A percentile compares a stretch with the other conserved stretches of the same genome.
Evolutionary conservation across 805 yeast genomes (phyloP).

Genomic region (Lipomyces spencermartinsiae): DNA sequence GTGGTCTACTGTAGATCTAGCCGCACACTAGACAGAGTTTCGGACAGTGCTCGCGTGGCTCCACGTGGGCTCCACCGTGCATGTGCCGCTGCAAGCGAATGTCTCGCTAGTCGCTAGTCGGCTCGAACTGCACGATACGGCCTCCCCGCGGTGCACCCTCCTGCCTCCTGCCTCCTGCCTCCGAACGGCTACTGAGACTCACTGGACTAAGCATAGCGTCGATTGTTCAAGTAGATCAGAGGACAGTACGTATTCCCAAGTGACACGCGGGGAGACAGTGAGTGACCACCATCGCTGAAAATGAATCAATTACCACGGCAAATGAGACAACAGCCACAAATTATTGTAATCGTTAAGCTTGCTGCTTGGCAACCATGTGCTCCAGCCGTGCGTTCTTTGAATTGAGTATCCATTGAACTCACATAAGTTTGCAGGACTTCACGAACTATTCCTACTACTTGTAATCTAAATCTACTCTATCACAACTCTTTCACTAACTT

Average conservation of each 20-base stretch:
- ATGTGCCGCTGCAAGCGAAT: not conserved
- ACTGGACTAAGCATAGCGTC: not conserved
- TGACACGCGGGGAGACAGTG: not conserved
- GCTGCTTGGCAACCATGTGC: not conserved
- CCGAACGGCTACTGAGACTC: not conserved
- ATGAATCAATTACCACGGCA: not conserved
- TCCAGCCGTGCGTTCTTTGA: not conserved
- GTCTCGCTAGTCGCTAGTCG: not conserved
- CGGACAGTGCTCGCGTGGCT: not conserved
- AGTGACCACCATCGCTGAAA: not conserved
- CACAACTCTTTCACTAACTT: not conserved
- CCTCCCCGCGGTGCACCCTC: not conserved
- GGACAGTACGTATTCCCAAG: not conserved
- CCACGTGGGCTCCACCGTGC: not conserved
- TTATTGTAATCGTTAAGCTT: not conserved
- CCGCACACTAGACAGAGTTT: not conserved
- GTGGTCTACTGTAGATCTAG: not conserved
- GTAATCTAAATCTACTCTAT: not conserved
- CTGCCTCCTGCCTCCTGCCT: not conserved
- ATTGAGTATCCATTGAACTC: not conserved
- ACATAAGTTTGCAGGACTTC: not conserved
- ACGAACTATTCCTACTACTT: not conserved
- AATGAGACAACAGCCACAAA: slow-evolving; percentile 1
- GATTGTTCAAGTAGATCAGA: not conserved
- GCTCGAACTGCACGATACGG: not conserved